Percentiles rank a stretch among this genome's conserved stretches.
These are phyloP conservation scores for Inga leiocalycina DNA, from an alignment of 306 rosid genomes.

Conservation along the genomic window DNA sequence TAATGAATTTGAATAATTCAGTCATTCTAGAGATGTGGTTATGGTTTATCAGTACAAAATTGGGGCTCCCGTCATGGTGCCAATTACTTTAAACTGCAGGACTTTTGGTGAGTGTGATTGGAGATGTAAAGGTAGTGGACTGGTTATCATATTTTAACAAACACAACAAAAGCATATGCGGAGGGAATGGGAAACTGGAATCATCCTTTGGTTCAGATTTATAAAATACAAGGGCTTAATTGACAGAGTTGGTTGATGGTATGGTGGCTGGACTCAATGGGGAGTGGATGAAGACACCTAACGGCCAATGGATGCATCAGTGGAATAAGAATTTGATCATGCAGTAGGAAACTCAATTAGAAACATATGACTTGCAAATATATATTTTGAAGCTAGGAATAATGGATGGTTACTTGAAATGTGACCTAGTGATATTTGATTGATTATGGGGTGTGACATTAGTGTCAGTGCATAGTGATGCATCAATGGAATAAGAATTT, in stretches of 20 bases:
- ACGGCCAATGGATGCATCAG: neutral
- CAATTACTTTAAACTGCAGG: neutral
- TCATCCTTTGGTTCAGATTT: neutral
- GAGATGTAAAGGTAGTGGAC: neutral
- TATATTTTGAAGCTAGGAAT: neutral
- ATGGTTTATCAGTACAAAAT: neutral
- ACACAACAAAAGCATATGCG: neutral
- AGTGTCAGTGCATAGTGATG: neutral
- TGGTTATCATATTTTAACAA: neutral
- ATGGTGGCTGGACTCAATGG: neutral
- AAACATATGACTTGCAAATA: neutral
- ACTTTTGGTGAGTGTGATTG: neutral
- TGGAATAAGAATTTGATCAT: neutral
- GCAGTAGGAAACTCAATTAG: neutral
- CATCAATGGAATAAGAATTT: neutral
- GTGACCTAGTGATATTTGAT: neutral
- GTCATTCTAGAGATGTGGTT: neutral
- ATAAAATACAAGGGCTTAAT: neutral
- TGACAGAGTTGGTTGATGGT: neutral
- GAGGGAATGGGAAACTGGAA: neutral
- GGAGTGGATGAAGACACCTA: neutral
- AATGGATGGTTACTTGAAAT: neutral
- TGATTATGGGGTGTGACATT: neutral
- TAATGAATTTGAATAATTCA: neutral
- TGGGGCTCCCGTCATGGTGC: neutral